Base-by-base conservation (phyloP, 306 rosid species). In the Potentilla sterilis region DNA sequence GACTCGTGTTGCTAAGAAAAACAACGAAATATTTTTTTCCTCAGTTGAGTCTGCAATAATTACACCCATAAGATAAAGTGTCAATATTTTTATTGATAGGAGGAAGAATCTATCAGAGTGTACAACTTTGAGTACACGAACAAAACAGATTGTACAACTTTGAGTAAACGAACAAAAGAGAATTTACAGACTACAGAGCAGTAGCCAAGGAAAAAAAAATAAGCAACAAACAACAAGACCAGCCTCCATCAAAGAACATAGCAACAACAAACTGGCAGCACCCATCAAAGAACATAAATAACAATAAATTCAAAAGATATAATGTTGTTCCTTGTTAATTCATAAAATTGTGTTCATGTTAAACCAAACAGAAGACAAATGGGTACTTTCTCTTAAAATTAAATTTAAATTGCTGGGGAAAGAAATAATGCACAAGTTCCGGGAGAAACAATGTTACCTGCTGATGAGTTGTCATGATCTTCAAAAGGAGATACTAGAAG, bases 401-500 rank as follows among this genome's bases (percentile, higher is more conserved):
- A 58, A 54, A 19, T 49, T 11, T 43, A 8, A 44, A 44, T 46
- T 15, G 22, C 6, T 58, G 28, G 38, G 21, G 15, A 46, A 68
- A 46, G 15, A 32, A 67, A 11, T 46, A 28, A 24, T 44, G 48
- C 40, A 22, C 13, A 16, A 69, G 19, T 47, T 24, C 61, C 42
- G 32, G 44, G 38, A 70, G 12, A 24, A 47, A 32, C 12, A 47
- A 32, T 28, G 21, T 38, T 44, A 69, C 32, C 28, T 47, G 32
- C 19, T 48, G 62, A 38, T 19, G 58, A 37, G 14, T 52, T 38
- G 15, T 21, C 38, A 21, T 54, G 65, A 41, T 12, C 22, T 72
- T 72, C 66, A 54, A 12, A 54, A 72, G 7, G 43, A 19, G 49
- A 46, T 72, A 49, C 38, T 42, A 34, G 55, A 78, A 49, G 90